Conservation (phyloP, 176 grass and related monocot genomes). For the Bolboschoenus planiculmis region DNA sequence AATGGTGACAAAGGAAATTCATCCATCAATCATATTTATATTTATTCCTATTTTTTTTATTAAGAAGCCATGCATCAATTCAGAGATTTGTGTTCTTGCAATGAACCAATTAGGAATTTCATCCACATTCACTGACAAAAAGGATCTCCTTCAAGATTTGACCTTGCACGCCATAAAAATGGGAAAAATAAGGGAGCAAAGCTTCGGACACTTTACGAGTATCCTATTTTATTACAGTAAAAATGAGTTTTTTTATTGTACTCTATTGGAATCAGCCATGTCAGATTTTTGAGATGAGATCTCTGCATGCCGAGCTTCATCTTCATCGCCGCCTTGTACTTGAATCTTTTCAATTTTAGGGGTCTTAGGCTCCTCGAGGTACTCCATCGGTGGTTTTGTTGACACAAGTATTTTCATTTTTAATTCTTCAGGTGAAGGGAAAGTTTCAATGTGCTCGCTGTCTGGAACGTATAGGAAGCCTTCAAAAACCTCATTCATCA, state of each 20-base stretch:
- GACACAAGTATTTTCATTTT: conserved; percentile 64
- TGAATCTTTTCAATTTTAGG: conserved; percentile 30
- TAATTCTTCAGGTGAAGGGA: conserved; percentile 68
- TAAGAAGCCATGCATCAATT: no score
- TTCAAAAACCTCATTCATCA: conserved; percentile 59
- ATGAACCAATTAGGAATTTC: no score
- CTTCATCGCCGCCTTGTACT: background rate
- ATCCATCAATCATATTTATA: background rate
- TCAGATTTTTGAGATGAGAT: conserved; percentile 32
- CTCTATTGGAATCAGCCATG: background rate
- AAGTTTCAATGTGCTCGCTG: conserved; percentile 24
- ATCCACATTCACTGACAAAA: no score
- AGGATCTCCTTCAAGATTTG: no score
- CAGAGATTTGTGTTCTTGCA: no score
- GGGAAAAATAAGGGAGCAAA: no score
- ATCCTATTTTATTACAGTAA: background rate
- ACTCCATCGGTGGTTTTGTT: conserved; percentile 73
- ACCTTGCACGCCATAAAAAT: no score
- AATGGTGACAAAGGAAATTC: background rate
- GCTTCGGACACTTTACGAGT: no score
- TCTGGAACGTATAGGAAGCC: conserved; percentile 43
- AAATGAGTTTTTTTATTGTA: background rate
- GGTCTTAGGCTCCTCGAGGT: conserved; percentile 21
- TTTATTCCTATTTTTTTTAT: no score
- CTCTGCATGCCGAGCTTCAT: conserved; percentile 55